Conservation (phyloP, 106 monocot genomes). For the Dendrobium officinale region DNA sequence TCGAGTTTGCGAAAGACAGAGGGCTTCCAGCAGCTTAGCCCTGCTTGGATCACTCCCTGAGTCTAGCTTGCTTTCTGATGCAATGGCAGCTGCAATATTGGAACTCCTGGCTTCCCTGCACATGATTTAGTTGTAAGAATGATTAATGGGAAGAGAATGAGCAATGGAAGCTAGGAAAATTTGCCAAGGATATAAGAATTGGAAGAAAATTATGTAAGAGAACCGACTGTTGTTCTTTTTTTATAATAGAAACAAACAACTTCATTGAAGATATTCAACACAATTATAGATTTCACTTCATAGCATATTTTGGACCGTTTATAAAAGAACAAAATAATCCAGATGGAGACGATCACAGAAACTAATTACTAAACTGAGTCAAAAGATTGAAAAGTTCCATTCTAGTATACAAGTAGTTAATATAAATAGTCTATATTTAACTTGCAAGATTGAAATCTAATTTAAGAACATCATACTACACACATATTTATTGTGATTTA, state of each 20-base stretch:
- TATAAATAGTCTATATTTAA: neutral
- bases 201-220: neutral
- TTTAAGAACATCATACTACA: neutral
- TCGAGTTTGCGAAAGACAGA: slow-evolving; percentile 76
- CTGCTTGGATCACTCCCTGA: slow-evolving; percentile 32
- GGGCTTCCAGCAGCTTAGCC: slow-evolving; percentile 67
- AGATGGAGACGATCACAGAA: neutral
- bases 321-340: neutral
- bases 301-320: neutral
- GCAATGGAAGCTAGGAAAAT: neutral
- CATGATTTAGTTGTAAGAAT: neutral
- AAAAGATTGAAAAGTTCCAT: neutral
- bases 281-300: neutral
- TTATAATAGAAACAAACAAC: neutral
- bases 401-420: neutral
- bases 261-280: neutral
- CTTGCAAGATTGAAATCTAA: neutral
- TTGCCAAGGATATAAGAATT: neutral
- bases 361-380: neutral
- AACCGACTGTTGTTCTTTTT: neutral
- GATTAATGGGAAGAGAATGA: neutral
- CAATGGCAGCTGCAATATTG: neutral
- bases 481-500: too few relatives aligned
- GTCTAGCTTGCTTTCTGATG: slow-evolving; percentile 13
- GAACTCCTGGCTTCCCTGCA: slow-evolving; percentile 15